phyloP scores from a whole-genome alignment of 345 rosid genomes.

The Populus tremula region DNA sequence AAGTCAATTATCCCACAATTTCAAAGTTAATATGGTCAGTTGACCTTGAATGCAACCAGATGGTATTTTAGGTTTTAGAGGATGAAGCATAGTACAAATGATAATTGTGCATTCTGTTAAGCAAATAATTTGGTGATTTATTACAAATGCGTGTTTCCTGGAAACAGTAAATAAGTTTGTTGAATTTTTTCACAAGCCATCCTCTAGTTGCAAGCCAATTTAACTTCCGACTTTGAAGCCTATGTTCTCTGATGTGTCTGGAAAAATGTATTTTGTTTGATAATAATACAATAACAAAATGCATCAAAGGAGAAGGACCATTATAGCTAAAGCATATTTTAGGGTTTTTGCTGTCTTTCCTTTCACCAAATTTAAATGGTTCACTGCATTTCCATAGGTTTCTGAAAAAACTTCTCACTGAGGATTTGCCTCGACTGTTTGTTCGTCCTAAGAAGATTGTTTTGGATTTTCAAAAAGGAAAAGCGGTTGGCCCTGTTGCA shows the following conservation, averaged over 20 bases:
- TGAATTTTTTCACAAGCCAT: not conserved
- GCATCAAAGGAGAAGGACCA: not conserved
- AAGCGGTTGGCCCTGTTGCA: slow-evolving; percentile 84
- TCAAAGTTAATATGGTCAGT: not conserved
- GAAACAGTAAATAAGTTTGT: not conserved
- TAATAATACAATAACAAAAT: not conserved
- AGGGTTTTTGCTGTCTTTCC: not conserved
- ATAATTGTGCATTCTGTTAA: not conserved
- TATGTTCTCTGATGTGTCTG: not conserved
- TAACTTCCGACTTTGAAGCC: not conserved
- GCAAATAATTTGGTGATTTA: not conserved
- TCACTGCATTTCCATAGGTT: slow-evolving; percentile 52
- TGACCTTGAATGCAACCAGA: not conserved
- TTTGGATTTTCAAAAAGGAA: slow-evolving; percentile 91
- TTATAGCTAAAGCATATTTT: not conserved
- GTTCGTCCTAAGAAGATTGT: slow-evolving; percentile 98
- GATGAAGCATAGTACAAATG: not conserved
- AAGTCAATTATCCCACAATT: not conserved
- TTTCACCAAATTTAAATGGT: not conserved
- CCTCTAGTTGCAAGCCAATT: not conserved
- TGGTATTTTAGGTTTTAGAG: not conserved
- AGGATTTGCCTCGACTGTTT: slow-evolving; percentile 86
- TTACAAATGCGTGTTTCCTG: not conserved
- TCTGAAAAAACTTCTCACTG: slow-evolving; percentile 87
- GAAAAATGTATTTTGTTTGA: not conserved